Evolutionary conservation across 495 filamentous ascomycete genomes (phyloP).

Genomic region (Penicillium soppii): DNA sequence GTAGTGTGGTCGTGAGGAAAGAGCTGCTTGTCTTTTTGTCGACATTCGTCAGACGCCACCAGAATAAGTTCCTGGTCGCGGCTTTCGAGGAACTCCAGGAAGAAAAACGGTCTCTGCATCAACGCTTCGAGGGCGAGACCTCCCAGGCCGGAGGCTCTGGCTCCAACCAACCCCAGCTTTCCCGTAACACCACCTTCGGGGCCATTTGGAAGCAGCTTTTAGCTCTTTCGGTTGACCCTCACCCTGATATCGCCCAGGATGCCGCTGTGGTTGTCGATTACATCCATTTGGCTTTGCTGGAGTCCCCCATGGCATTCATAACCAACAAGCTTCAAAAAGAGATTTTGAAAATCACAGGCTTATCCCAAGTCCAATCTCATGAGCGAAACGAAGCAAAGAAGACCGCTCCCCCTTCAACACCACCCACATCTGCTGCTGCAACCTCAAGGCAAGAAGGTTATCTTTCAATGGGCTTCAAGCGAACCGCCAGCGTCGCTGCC

Average conservation of each 20-base stretch:
- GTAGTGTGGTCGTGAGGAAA: slow-evolving; percentile 87
- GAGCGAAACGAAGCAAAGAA: slow-evolving; percentile 43
- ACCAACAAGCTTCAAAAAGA: slow-evolving; percentile 76
- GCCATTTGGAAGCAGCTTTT: slow-evolving; percentile 93
- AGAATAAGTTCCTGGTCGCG: slow-evolving; percentile 86
- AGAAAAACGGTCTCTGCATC: slow-evolving; percentile 67
- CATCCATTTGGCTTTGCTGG: slow-evolving; percentile 71
- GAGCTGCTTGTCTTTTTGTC: slow-evolving; percentile 94
- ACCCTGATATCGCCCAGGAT: slow-evolving; percentile 87
- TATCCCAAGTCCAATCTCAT: slow-evolving; percentile 45
- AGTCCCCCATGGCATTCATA: slow-evolving; percentile 69
- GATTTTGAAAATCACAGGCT: slow-evolving; percentile 57
- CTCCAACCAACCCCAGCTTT: slow-evolving; percentile 48
- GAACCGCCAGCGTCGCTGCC: slow-evolving; percentile 71
- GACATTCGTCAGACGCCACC: slow-evolving; percentile 83
- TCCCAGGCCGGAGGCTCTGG: slow-evolving; percentile 14
- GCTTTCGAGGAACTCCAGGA: slow-evolving; percentile 89
- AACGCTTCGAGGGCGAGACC: slow-evolving; percentile 39
- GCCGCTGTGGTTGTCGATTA: slow-evolving; percentile 80
- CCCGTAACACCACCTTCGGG: slow-evolving; percentile 84
- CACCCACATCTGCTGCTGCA: slow-evolving; percentile 38
- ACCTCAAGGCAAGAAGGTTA: slow-evolving; percentile 63
- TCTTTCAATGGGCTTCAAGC: slow-evolving; percentile 58
- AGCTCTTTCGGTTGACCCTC: slow-evolving; percentile 87
- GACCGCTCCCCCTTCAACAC: slow-evolving; percentile 46